phyloP scores from a whole-genome alignment of 1,139 yeast genomes.

The Suhomyces ambrosiae region DNA sequence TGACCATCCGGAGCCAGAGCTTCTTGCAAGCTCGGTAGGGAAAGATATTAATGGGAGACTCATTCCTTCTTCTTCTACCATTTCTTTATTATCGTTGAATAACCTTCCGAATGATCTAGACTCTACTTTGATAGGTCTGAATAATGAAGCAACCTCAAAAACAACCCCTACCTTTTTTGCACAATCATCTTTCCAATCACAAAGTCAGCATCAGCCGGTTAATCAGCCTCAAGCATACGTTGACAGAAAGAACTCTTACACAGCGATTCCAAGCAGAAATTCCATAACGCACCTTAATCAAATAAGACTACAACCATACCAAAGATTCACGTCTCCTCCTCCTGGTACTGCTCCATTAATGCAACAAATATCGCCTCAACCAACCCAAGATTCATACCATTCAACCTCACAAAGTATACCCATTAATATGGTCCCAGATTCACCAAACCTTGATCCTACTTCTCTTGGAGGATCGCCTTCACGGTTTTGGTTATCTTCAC shows the following conservation, averaged over 20 bases:
- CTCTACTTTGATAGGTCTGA: slow-evolving; percentile 5
- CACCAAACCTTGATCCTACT: slow-evolving; percentile 54
- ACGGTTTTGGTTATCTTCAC: slow-evolving; percentile 52
- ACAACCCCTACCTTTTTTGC: not conserved
- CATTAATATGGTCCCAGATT: slow-evolving; percentile 43
- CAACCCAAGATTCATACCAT: slow-evolving; percentile 15
- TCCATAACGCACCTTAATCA: slow-evolving; percentile 37
- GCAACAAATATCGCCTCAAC: slow-evolving; percentile 9
- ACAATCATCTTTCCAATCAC: slow-evolving; percentile 10
- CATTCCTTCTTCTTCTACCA: slow-evolving; percentile 57
- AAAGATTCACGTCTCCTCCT: slow-evolving; percentile 33
- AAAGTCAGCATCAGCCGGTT: slow-evolving; percentile 3
- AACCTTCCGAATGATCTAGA: slow-evolving; percentile 18
- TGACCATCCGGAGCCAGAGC: slow-evolving; percentile 55
- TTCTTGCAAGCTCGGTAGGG: slow-evolving; percentile 58
- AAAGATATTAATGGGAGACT: slow-evolving; percentile 50
- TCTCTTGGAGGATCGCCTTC: slow-evolving; percentile 60
- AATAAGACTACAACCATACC: slow-evolving; percentile 42
- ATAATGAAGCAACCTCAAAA: too few species aligned
- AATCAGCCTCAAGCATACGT: slow-evolving; percentile 15
- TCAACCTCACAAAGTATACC: slow-evolving; percentile 34
- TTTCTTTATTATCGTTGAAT: slow-evolving; percentile 52
- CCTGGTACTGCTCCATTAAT: slow-evolving; percentile 9
- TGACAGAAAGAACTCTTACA: slow-evolving; percentile 28
- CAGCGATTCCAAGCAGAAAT: slow-evolving; percentile 30